Conservation (phyloP, 805 yeast genomes). For the Cyberlindnera euphorbiae region DNA sequence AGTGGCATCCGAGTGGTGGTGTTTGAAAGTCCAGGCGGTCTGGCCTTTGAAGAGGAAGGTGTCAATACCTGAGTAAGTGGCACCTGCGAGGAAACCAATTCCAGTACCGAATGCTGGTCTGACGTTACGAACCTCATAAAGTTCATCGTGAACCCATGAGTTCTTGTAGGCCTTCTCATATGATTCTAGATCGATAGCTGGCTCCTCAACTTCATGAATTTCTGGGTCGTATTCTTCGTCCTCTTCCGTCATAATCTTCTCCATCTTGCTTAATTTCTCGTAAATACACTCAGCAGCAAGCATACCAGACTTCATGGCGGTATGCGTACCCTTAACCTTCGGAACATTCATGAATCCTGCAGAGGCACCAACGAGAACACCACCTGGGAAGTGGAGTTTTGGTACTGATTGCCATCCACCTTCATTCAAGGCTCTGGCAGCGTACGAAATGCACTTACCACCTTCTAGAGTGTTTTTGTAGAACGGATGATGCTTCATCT, state of each 20-base stretch:
- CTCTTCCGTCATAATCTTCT: slow-evolving; percentile 36
- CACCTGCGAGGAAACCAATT: slow-evolving; percentile 77
- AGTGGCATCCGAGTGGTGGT: slow-evolving; percentile 63
- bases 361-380: slow-evolving; percentile 87
- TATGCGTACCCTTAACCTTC: slow-evolving; percentile 95
- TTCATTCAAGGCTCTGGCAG: slow-evolving; percentile 94
- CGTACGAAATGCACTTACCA: slow-evolving; percentile 91
- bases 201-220: slow-evolving; percentile 34
- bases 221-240: slow-evolving; percentile 38
- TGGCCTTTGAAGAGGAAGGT: slow-evolving; percentile 74
- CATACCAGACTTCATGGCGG: slow-evolving; percentile 95
- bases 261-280: slow-evolving; percentile 42
- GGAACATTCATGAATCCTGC: slow-evolving; percentile 98
- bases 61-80: slow-evolving; percentile 78
- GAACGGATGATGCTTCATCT: slow-evolving; percentile 87
- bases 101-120: slow-evolving; percentile 84
- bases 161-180: slow-evolving; percentile 63
- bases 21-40: slow-evolving; percentile 84
- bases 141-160: slow-evolving; percentile 86
- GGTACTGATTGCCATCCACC: slow-evolving; percentile 97
- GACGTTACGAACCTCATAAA: slow-evolving; percentile 80
- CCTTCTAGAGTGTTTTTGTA: slow-evolving; percentile 71
- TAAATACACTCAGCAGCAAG: slow-evolving; percentile 87
- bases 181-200: slow-evolving; percentile 44
- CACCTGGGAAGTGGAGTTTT: slow-evolving; percentile 89